Evolutionary conservation across 495 filamentous ascomycete species (phyloP).

Genomic region (Podospora bellae-mahoneyi): DNA sequence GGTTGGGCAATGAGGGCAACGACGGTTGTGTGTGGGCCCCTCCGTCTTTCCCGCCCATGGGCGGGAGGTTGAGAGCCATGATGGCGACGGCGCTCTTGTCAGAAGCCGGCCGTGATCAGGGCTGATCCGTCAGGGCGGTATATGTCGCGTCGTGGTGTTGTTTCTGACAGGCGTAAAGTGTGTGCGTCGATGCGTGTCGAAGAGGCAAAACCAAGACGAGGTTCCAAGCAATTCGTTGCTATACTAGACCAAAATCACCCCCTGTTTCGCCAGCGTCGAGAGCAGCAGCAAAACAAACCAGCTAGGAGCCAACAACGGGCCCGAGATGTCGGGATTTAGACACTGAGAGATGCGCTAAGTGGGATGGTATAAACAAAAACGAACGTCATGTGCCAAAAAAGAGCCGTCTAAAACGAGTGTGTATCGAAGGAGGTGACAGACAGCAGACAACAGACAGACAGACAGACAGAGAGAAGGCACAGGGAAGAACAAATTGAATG

Average conservation of each 20-base stretch:
- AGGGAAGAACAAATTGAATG: slow-evolving; percentile 10
- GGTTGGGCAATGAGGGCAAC: slow-evolving; percentile 78
- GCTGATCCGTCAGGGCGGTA: background rate
- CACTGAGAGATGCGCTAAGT: slow-evolving; percentile 11
- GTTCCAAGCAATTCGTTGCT: background rate
- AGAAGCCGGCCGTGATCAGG: slow-evolving; percentile 22
- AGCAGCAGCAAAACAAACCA: background rate
- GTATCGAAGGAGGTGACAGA: slow-evolving; percentile 20
- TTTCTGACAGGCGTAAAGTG: background rate
- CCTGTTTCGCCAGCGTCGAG: slow-evolving; percentile 3
- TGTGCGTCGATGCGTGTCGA: background rate
- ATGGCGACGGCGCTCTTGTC: slow-evolving; percentile 26
- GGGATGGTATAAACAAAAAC: slow-evolving; percentile 24
- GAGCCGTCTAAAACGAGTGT: slow-evolving; percentile 29
- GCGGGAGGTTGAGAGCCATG: slow-evolving; percentile 48
- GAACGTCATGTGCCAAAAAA: slow-evolving; percentile 33
- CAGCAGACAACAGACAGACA: slow-evolving; percentile 11
- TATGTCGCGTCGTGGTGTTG: background rate
- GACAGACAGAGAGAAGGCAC: slow-evolving; percentile 7
- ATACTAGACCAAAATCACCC: background rate
- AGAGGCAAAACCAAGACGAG: background rate
- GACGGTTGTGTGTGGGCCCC: slow-evolving; percentile 81
- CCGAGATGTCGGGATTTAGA: background rate
- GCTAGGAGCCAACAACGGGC: background rate
- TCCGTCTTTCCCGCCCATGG: slow-evolving; percentile 42